Conservation (phyloP, 805 yeast species). For the Yarrowia sp. region DNA sequence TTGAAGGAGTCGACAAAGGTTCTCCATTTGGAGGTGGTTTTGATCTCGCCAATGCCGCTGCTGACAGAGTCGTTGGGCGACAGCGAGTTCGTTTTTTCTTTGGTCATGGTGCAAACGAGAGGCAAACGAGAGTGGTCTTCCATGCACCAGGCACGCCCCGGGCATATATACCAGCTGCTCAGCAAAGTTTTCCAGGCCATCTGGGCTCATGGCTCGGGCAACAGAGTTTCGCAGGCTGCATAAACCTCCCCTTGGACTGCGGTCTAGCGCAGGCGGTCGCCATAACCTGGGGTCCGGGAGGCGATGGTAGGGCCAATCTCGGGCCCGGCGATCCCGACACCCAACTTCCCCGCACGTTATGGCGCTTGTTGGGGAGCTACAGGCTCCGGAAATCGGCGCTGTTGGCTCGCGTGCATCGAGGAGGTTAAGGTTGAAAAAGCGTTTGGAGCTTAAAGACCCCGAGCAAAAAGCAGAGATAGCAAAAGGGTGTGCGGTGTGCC, state of each 20-base stretch:
- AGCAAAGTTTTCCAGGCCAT: slow-evolving; percentile 33
- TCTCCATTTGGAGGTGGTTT: slow-evolving; percentile 42
- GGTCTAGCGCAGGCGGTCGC: not conserved
- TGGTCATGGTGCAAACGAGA: slow-evolving; percentile 7
- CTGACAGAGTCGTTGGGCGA: slow-evolving; percentile 35
- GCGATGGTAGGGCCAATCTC: not conserved
- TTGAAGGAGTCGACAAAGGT: slow-evolving; percentile 53
- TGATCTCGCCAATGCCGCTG: slow-evolving; percentile 33
- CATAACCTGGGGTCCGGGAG: slow-evolving; percentile 18
- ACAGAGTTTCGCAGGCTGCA: slow-evolving; percentile 5
- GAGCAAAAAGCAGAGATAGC: not conserved
- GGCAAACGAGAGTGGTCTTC: not conserved
- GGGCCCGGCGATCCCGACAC: not conserved
- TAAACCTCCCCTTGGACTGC: not conserved
- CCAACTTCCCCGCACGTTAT: slow-evolving; percentile 16
- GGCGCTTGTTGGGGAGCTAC: slow-evolving; percentile 24
- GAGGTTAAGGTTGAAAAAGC: slow-evolving; percentile 20
- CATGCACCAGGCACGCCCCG: slow-evolving; percentile 18
- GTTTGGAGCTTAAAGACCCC: slow-evolving; percentile 1
- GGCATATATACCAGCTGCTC: slow-evolving; percentile 15
- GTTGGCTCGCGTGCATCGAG: slow-evolving; percentile 34
- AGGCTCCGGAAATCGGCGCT: not conserved
- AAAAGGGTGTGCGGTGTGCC: not conserved
- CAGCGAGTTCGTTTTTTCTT: slow-evolving; percentile 29
- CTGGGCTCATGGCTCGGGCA: slow-evolving; percentile 7